Evolutionary conservation across 768 basidiomycete genomes (phyloP).

Genomic region (Mycena albidolilacea): DNA sequence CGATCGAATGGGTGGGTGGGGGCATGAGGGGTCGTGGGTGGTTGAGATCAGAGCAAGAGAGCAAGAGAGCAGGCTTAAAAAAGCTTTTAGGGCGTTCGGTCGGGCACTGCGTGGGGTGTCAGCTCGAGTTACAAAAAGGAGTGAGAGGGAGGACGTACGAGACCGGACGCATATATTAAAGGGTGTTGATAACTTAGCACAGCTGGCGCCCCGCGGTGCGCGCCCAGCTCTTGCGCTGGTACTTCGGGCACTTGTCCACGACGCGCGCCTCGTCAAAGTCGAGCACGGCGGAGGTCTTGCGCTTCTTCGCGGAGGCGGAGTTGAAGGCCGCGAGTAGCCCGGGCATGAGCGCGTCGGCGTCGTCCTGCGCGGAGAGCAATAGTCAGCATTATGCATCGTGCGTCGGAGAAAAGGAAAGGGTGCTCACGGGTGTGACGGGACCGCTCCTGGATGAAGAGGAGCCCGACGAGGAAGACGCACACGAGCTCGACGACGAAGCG

Average conservation of each 20-base stretch:
- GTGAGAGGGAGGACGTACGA: constrained; percentile 11
- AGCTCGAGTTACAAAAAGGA: no score
- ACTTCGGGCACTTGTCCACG: constrained; percentile 58
- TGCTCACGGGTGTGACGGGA: constrained; percentile 50
- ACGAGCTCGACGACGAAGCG: constrained; percentile 18
- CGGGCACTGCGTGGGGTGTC: neutral
- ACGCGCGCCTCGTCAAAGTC: constrained; percentile 9
- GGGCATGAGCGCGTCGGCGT: neutral
- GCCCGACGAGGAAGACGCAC: constrained; percentile 9
- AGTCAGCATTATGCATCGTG: no score
- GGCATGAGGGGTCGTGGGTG: constrained; percentile 16
- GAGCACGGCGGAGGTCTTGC: constrained; percentile 4
- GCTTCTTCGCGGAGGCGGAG: constrained; percentile 13
- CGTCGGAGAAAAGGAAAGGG: no score
- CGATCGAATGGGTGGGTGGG: constrained; percentile 29
- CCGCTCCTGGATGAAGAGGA: constrained; percentile 31
- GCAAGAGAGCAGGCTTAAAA: neutral
- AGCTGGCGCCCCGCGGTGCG: constrained; percentile 19
- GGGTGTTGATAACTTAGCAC: neutral
- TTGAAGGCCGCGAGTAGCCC: neutral
- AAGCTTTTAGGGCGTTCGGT: neutral
- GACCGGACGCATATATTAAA: constrained; percentile 1
- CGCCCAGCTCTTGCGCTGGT: constrained; percentile 42
- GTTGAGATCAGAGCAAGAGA: neutral
- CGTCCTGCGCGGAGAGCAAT: constrained; percentile 21